These are phyloP conservation scores for Yarrowia yakushimensis DNA, from an alignment of 805 yeast genomes.

Conservation along the genomic window DNA sequence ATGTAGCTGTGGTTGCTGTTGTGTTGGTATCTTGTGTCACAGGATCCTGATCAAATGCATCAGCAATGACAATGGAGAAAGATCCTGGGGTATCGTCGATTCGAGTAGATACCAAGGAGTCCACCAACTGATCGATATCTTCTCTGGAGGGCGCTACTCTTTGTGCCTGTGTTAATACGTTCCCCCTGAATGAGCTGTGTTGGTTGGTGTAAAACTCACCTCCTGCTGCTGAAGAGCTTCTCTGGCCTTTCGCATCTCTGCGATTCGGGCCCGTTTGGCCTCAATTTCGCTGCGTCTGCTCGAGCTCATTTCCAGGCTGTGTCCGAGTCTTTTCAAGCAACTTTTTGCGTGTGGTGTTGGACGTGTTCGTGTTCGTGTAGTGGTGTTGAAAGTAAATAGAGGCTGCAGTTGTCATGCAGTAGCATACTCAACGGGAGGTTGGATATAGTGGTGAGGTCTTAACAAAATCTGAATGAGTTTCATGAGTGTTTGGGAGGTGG, in stretches of 20 bases:
- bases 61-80: background rate
- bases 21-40: background rate
- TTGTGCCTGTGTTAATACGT: background rate
- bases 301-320: slow-evolving; percentile 22
- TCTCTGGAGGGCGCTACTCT: slow-evolving; percentile 1
- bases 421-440: background rate
- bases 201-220: background rate
- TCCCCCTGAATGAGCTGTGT: background rate
- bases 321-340: background rate
- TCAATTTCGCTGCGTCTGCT: slow-evolving; percentile 47
- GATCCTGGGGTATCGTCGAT: background rate
- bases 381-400: background rate
- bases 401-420: background rate
- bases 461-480: no score
- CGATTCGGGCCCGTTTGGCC: slow-evolving; percentile 49
- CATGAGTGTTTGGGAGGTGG: no score
- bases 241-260: slow-evolving; percentile 50
- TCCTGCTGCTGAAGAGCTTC: slow-evolving; percentile 31
- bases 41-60: slow-evolving; percentile 10
- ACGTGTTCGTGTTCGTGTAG: slow-evolving; percentile 1
- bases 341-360: background rate
- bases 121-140: slow-evolving; percentile 35
- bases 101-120: slow-evolving; percentile 28
- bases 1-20: background rate
- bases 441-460: background rate